Evolutionary conservation across 2,329 filamentous ascomycete species (phyloP).

Genomic region (Colletotrichum euphorbiae): DNA sequence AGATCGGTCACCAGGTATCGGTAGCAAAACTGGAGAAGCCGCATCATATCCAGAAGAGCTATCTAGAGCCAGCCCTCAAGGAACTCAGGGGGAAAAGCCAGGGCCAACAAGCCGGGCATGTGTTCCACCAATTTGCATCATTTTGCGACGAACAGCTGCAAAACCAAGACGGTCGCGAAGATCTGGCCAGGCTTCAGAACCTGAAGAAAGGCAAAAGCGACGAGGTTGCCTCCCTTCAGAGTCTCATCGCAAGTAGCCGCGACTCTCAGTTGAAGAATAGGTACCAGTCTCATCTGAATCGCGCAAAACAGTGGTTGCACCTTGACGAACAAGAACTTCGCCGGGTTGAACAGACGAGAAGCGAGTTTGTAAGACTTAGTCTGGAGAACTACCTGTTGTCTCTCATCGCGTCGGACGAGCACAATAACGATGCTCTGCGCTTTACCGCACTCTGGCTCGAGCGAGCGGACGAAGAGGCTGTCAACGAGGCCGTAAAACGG

Average conservation of each 20-base stretch:
- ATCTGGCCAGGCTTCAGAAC: constrained; percentile 83
- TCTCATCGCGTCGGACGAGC: constrained; percentile 84
- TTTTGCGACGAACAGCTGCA: constrained; percentile 97
- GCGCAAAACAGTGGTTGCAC: constrained; percentile 89
- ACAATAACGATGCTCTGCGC: constrained; percentile 89
- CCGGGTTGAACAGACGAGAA: constrained; percentile 79
- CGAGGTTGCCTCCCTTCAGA: constrained; percentile 80
- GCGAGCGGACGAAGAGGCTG: constrained; percentile 78
- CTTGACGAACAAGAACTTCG: constrained; percentile 90
- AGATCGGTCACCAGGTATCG: constrained; percentile 88
- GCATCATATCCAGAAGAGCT: constrained; percentile 87
- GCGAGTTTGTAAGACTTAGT: constrained; percentile 87
- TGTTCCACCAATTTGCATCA: constrained; percentile 93
- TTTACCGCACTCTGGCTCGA: constrained; percentile 97
- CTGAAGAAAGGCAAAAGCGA: constrained; percentile 83
- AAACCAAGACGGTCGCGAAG: constrained; percentile 85
- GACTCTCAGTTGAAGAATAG: constrained; percentile 66
- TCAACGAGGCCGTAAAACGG: constrained; percentile 80
- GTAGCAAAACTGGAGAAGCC: constrained; percentile 92
- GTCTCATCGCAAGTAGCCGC: constrained; percentile 62
- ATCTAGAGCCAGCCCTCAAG: constrained; percentile 84
- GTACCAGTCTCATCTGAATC: constrained; percentile 71
- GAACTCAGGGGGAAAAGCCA: constrained; percentile 77
- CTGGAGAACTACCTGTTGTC: constrained; percentile 93
- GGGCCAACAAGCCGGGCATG: constrained; percentile 82